Base-by-base conservation (phyloP, 2,329 filamentous ascomycete genomes). In the Chaetomiaceae sp. region DNA sequence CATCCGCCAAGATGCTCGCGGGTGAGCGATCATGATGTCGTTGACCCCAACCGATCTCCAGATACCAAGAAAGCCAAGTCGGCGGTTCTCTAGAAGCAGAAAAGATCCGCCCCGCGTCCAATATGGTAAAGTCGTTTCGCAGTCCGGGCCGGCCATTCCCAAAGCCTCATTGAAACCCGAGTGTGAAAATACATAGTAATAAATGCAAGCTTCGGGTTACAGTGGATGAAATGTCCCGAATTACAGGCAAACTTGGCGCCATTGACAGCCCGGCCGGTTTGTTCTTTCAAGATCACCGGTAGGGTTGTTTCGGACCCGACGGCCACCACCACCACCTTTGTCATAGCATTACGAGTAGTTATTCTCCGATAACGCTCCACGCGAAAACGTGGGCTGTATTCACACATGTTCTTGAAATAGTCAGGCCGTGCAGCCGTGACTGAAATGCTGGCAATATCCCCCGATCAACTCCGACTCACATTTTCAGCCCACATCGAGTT, bases 21-120 rank as follows among this genome's bases (percentile, higher is more conserved):
- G 8, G 27, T 30, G 30, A 38, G 14, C 32, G 13, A 38, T 33
- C 14, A 14, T 41, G 40, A 51, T 44, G 40, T 44, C 41, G 33
- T 9, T n/a, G 38, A n/a, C 16, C 14, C 25, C 36, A 21, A 21
- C 25, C 32, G 44, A 43, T 48, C 36, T 48, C 37, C 37, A 48
- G 30, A 53, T 30, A 48, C 50, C 41, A 52, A 49, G 49, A 52
- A 54, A 45, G 54, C 56, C 56, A 54, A 58, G 56, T 51, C 56
- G 54, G 56, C 54, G 48, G 34, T 51, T 56, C 38, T 51, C 56
- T 46, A 45, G 10, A 50, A 54, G 14, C 5, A 56, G 56, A 20
- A 56, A 53, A 27, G 56, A 58, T 58, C 48, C 45, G 37, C 54
- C 44, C 51, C 29, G 21, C 45, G 16, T 42, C 27, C 49, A 53